Evolutionary conservation across 768 basidiomycete species (phyloP).

Genomic region (Termitomyces bulborhizus): DNA sequence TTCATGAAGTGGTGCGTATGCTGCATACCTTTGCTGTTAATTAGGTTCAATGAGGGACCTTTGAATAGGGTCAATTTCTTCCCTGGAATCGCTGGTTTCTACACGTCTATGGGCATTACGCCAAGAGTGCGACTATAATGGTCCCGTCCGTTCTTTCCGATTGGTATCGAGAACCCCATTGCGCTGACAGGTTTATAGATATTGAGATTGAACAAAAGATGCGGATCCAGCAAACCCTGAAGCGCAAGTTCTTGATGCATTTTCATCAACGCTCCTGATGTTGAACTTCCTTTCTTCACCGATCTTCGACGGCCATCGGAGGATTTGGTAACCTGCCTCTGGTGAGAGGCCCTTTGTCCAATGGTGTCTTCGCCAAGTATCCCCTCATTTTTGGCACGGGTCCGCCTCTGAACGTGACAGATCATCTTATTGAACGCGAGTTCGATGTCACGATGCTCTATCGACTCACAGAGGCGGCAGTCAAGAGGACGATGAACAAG

Average conservation of each 20-base stretch:
- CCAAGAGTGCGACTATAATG: slow-evolving; percentile 20
- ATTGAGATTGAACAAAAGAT: slow-evolving; percentile 36
- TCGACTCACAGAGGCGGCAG: slow-evolving; percentile 17
- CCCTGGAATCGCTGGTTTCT: slow-evolving; percentile 25
- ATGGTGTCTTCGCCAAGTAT: slow-evolving; percentile 29
- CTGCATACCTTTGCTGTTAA: not conserved
- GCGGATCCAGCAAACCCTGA: slow-evolving; percentile 15
- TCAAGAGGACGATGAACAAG: slow-evolving; percentile 10
- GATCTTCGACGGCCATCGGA: slow-evolving; percentile 25
- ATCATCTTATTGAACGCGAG: slow-evolving; percentile 20
- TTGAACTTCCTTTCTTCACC: slow-evolving; percentile 24
- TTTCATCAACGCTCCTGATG: not conserved
- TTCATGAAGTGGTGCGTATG: slow-evolving; percentile 4
- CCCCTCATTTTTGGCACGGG: slow-evolving; percentile 30
- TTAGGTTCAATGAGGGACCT: too few relatives aligned
- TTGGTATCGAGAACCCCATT: not conserved
- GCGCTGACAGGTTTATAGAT: slow-evolving; percentile 15
- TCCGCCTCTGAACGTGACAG: slow-evolving; percentile 22
- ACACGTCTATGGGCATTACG: slow-evolving; percentile 19
- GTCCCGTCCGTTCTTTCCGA: slow-evolving; percentile 15
- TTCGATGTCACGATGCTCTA: slow-evolving; percentile 17
- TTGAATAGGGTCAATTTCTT: slow-evolving; percentile 26
- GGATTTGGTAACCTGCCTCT: slow-evolving; percentile 33
- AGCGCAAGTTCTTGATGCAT: slow-evolving; percentile 13
- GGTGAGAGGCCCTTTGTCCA: slow-evolving; percentile 20